phyloP scores from a whole-genome alignment of 2,329 filamentous ascomycete genomes.

The Fusarium keratoplasticum region DNA sequence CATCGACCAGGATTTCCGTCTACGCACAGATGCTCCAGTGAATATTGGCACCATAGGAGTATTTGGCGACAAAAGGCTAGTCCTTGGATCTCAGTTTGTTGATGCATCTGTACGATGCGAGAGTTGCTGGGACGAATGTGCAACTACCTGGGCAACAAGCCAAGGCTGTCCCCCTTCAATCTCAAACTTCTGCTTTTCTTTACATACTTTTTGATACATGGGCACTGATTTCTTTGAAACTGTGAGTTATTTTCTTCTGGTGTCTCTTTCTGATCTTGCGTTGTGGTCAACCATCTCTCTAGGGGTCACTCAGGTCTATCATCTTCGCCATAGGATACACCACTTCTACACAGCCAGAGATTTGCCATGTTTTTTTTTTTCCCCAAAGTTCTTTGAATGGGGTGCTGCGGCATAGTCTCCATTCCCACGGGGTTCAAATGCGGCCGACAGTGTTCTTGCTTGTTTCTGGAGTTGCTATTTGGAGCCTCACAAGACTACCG shows the following conservation, averaged over 20 bases:
- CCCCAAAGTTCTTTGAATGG: neutral
- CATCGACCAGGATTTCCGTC: neutral
- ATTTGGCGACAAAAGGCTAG: neutral
- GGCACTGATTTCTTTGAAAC: accelerated
- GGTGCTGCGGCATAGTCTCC: no score
- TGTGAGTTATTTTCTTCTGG: accelerated
- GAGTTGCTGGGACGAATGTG: neutral
- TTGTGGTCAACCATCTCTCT: neutral
- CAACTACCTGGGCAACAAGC: neutral
- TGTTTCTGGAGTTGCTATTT: neutral
- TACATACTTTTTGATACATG: no score
- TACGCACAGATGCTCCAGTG: neutral
- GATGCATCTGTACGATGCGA: neutral
- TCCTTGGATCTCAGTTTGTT: neutral
- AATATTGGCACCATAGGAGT: neutral
- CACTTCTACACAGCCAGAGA: neutral
- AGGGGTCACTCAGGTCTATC: no score
- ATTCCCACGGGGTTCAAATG: no score
- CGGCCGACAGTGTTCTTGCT: neutral
- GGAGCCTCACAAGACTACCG: neutral
- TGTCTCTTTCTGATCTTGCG: neutral
- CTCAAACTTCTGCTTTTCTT: no score
- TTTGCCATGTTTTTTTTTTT: neutral
- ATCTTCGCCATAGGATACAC: neutral
- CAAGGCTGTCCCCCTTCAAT: no score